Evolutionary conservation across 352 stramenopile species (phyloP).

Genomic region (Peronospora destructor): DNA sequence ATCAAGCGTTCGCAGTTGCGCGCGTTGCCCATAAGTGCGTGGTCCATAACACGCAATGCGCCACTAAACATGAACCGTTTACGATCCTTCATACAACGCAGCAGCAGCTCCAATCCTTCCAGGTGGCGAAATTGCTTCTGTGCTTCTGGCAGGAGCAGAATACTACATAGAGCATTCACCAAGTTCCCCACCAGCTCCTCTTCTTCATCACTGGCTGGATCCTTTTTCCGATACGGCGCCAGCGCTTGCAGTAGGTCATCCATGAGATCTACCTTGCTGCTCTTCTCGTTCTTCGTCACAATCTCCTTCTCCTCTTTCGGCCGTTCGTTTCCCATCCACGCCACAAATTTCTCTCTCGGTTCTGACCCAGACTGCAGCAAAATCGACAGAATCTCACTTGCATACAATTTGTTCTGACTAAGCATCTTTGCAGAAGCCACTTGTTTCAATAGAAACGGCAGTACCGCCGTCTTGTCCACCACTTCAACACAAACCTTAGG

Average conservation of each 20-base stretch:
- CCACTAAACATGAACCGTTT: constrained; percentile 57
- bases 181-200: constrained; percentile 92
- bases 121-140: constrained; percentile 52
- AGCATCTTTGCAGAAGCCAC: constrained; percentile 33
- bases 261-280: constrained; percentile 62
- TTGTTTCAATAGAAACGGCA: constrained; percentile 55
- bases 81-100: constrained; percentile 88
- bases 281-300: constrained; percentile 7
- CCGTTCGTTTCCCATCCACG: constrained; percentile 11
- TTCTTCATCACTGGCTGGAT: constrained; percentile 73
- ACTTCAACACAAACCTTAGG: constrained; percentile 43
- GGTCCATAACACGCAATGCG: constrained; percentile 49
- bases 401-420: constrained; percentile 78
- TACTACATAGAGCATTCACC: constrained; percentile 82
- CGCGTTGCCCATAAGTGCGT: constrained; percentile 48
- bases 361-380: constrained; percentile 56
- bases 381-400: constrained; percentile 81
- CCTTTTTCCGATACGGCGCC: constrained; percentile 81
- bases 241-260: constrained; percentile 88
- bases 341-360: constrained; percentile 40
- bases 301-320: constrained; percentile 8
- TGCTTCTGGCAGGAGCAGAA: constrained; percentile 44
- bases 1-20: constrained; percentile 68
- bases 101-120: constrained; percentile 90
- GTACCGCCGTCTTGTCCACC: constrained; percentile 38